Conservation (phyloP, 2,329 filamentous ascomycete genomes). For the Ophiostoma montium region DNA sequence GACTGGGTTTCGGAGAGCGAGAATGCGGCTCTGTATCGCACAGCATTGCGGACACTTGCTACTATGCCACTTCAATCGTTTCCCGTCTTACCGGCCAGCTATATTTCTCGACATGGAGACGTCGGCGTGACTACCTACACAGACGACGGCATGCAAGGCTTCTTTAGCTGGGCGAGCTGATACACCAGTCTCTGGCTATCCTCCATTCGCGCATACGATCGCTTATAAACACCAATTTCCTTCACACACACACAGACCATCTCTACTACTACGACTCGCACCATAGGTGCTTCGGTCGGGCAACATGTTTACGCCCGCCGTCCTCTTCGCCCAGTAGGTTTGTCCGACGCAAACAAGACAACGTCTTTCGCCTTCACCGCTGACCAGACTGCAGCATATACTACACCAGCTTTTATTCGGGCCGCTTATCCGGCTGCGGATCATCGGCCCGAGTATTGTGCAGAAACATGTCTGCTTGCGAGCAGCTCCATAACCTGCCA, state of each 20-base stretch:
- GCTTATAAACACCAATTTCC: slow-evolving; percentile 47
- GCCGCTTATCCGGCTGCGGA: slow-evolving; percentile 50
- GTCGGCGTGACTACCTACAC: slow-evolving; percentile 44
- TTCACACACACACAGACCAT: slow-evolving; percentile 53
- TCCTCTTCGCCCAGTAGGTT: slow-evolving; percentile 60
- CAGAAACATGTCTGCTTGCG: slow-evolving; percentile 53
- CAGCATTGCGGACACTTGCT: too few relatives aligned
- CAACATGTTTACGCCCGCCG: slow-evolving; percentile 58
- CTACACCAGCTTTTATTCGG: slow-evolving; percentile 58
- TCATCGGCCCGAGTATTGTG: slow-evolving; percentile 47
- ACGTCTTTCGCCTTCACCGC: not conserved
- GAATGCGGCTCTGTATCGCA: slow-evolving; percentile 54
- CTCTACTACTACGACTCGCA: slow-evolving; percentile 58
- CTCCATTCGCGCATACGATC: slow-evolving; percentile 57
- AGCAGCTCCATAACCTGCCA: slow-evolving; percentile 41
- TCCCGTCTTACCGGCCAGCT: slow-evolving; percentile 37
- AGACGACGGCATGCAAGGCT: slow-evolving; percentile 50
- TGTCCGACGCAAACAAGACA: too few relatives aligned
- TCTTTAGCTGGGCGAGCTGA: slow-evolving; percentile 59
- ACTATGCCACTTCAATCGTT: too few relatives aligned
- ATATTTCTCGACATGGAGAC: slow-evolving; percentile 48
- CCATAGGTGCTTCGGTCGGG: slow-evolving; percentile 50
- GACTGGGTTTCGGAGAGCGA: slow-evolving; percentile 58
- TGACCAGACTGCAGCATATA: slow-evolving; percentile 39
- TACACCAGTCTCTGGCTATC: slow-evolving; percentile 56